Evolutionary conservation across 805 yeast genomes (phyloP), one percentile per base, ranked within the genome.

Genomic region (Pichia californica): DNA sequence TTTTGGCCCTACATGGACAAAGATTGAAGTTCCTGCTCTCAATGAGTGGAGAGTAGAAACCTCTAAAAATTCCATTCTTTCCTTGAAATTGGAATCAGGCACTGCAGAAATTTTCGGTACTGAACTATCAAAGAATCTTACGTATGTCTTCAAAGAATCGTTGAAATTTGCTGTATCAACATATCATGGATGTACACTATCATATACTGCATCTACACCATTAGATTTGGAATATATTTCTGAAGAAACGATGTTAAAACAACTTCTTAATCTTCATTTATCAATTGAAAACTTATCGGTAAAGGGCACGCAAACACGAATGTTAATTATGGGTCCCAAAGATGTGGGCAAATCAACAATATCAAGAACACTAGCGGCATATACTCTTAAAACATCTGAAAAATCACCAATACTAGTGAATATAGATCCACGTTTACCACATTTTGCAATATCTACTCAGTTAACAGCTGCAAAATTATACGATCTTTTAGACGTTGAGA

Each of bases 41-140:
- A 41, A 41, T 13, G 43, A 40, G 14, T 39, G 39, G 36, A 36
- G 33, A 15, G 36, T 14, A 36, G 44, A 14, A 45, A 40, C 43
- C 6, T 25, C 44, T 3, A 39, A 21, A 19, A 35, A 21, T 5
- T 36, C 41, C 5, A 31, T 35, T 5, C 2, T 44, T 23, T n/a
- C 34, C 2, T 20, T 44, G 10, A 36, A 44, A 52, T 69, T 80
- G 10, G 45, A 63, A 3, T 65, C 68, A 2, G 99, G 99, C 4
- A 71, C 80, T 2, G 96, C 87, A 2, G 99, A 93, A 64, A 75
- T 88, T 9, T 87, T 83, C 62, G 99, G 99, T 20, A 87, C 96
- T 3, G 99, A 93, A 59, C 73, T 93, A 20, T 85, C 96, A 3
- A 68, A 72, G 34, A 86, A 83, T 45, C 69, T 73, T 1, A 84